phyloP scores from a whole-genome alignment of 2,329 filamentous ascomycete species.

The Aureobasidium sp. region DNA sequence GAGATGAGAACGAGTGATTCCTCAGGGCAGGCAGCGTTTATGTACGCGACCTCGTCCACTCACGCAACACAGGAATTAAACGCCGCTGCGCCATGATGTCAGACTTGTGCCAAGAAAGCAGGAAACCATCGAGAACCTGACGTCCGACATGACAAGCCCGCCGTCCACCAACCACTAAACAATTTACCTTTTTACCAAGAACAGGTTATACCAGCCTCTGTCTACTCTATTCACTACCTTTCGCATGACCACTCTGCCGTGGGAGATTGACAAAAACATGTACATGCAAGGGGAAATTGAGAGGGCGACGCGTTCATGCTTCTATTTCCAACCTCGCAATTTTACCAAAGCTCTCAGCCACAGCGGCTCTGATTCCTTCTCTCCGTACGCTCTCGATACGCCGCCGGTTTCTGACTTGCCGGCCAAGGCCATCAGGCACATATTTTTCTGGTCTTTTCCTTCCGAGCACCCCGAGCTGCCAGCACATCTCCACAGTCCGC shows the following conservation, averaged over 20 bases:
- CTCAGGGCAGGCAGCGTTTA: constrained; percentile 3
- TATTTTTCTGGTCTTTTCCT: background rate
- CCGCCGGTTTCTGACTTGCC: background rate
- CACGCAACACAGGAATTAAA: constrained; percentile 6
- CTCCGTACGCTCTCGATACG: background rate
- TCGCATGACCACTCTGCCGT: background rate
- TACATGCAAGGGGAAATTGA: background rate
- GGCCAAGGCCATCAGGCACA: background rate
- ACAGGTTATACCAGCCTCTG: background rate
- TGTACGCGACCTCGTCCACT: background rate
- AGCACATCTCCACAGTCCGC: background rate
- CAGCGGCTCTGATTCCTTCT: background rate
- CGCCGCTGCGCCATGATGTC: background rate
- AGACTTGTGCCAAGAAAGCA: background rate
- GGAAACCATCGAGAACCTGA: background rate
- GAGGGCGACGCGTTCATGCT: background rate
- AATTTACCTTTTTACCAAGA: background rate
- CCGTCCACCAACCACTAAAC: background rate
- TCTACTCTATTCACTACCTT: background rate
- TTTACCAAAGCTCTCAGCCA: constrained; percentile 5
- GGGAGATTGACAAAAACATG: background rate
- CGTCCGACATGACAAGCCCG: background rate
- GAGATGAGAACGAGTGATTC: background rate
- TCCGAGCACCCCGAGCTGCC: background rate
- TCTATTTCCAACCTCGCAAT: background rate